Base-by-base conservation (phyloP, 1,284 basidiomycete genomes). In the Rhodotorula sp. region DNA sequence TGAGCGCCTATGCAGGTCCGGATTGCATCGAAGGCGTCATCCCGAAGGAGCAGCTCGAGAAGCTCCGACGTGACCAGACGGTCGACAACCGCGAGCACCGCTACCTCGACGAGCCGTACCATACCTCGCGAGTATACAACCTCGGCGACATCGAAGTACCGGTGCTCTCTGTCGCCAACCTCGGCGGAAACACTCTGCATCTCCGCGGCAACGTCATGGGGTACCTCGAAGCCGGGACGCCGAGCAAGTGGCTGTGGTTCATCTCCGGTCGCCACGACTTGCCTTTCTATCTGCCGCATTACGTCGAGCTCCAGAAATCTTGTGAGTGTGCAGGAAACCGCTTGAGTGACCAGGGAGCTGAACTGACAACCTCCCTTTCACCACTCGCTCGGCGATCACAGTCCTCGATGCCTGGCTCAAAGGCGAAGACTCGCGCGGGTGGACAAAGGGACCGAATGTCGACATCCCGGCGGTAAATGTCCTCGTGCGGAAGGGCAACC, bases 191-290 rank as follows among this genome's bases (percentile, higher is more conserved):
- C 63, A 63, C 72, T 0, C 76, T 80, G 0, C 80, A 80, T 67
- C 74, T 80, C 7, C 77, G 79, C 18, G 80, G 80, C 37, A 80
- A 80, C 67, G 77, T 80, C 8, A 62, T 79, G 5, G 80, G 79
- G 20, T 81, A 80, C 67, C 49, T 78, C 26, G 77, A 78, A 42
- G 80, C 78, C 3, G 76, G 75, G 3, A 76, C 78, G 10, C 74
- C 71, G 66, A 73, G 79, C 71, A 81, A 81, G 70, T 81, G 80
- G 80, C 76, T 81, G 15, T 78, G 74, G 65, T 77, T 79, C 67
- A 79, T 79, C 58, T 76, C 77, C 6, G 80, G 80, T 14, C 69
- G 80, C 20, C 80, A 81, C 68, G 80, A 80, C 65, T 59, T 80
- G 3, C 80, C 80, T 10, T 80, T 80, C 73, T 81, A 79, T 72